Evolutionary conservation across 106 monocot genomes (phyloP).

Genomic region (Gastrodia elata): DNA sequence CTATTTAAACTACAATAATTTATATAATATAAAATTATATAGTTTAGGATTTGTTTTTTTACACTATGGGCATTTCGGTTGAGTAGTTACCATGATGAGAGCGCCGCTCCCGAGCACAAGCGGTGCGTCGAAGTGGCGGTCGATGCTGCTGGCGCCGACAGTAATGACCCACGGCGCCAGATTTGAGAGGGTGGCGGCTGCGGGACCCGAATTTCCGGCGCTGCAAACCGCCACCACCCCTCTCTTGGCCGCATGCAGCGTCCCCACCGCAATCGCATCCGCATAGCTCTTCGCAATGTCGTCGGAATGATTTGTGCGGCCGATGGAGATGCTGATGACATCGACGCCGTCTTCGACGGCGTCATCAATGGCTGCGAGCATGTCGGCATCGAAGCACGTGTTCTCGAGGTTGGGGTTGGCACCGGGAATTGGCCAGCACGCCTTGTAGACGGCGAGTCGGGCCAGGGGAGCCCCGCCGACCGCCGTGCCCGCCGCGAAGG

Average conservation of each 20-base stretch:
- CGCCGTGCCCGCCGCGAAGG: conserved; percentile 49
- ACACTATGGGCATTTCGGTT: too few relatives aligned
- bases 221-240: conserved; percentile 56
- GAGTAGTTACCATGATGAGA: conserved; percentile 28
- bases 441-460: conserved; percentile 71
- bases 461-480: conserved; percentile 64
- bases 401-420: conserved; percentile 77
- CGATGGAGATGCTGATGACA: conserved; percentile 77
- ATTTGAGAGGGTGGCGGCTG: conserved; percentile 44
- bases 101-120: conserved; percentile 45
- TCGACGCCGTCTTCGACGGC: conserved; percentile 75
- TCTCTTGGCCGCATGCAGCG: conserved; percentile 49
- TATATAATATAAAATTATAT: too few relatives aligned
- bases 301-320: conserved; percentile 18
- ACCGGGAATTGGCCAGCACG: conserved; percentile 81
- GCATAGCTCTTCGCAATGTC: conserved; percentile 11
- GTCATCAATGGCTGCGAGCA: conserved; percentile 80
- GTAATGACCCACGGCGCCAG: conserved; percentile 88
- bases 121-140: conserved; percentile 41
- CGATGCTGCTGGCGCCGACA: conserved; percentile 82
- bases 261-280: conserved; percentile 70
- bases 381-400: conserved; percentile 79
- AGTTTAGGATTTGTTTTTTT: too few relatives aligned
- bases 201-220: conserved; percentile 72
- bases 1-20: too few relatives aligned